Conservation (phyloP, 1,284 basidiomycete species). For the Trametes sp. region DNA sequence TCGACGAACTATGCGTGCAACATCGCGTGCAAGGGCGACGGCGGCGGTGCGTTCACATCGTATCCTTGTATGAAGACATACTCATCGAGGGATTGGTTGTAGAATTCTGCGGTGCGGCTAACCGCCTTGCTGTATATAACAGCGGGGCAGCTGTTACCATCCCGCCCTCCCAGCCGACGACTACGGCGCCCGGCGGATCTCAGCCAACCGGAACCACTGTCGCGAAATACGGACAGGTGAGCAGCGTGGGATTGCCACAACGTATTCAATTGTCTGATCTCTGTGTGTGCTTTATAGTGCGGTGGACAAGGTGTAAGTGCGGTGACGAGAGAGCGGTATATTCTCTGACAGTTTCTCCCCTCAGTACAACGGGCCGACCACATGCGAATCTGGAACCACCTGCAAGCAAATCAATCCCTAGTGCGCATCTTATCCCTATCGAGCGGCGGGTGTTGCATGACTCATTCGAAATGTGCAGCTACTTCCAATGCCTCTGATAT, state of each 20-base stretch:
- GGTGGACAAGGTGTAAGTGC: slow-evolving; percentile 16
- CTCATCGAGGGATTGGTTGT: neutral
- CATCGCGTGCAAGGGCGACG: slow-evolving; percentile 14
- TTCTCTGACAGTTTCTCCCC: neutral
- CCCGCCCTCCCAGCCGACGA: slow-evolving; percentile 8
- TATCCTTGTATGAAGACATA: neutral
- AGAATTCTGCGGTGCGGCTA: slow-evolving; percentile 19
- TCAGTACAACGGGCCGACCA: slow-evolving; percentile 8
- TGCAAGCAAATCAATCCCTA: slow-evolving; percentile 8
- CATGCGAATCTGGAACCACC: slow-evolving; percentile 8
- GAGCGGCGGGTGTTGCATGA: neutral
- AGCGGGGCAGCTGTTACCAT: slow-evolving; percentile 9
- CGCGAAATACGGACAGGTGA: slow-evolving; percentile 16
- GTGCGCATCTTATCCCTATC: neutral
- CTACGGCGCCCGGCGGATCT: neutral
- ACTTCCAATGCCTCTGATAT: slow-evolving; percentile 14
- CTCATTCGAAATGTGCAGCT: neutral
- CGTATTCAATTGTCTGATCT: too few species aligned
- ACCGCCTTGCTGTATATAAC: slow-evolving; percentile 19
- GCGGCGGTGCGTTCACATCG: neutral
- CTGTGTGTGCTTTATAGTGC: neutral
- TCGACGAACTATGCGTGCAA: slow-evolving; percentile 18
- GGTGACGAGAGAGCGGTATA: neutral
- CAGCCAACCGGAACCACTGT: slow-evolving; percentile 1
- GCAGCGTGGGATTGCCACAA: too few species aligned